A percentile compares a stretch with the other conserved stretches of the same genome.
These are phyloP conservation scores for Leptographium flavum DNA, from an alignment of 2,329 filamentous ascomycete genomes.

Conservation along the genomic window DNA sequence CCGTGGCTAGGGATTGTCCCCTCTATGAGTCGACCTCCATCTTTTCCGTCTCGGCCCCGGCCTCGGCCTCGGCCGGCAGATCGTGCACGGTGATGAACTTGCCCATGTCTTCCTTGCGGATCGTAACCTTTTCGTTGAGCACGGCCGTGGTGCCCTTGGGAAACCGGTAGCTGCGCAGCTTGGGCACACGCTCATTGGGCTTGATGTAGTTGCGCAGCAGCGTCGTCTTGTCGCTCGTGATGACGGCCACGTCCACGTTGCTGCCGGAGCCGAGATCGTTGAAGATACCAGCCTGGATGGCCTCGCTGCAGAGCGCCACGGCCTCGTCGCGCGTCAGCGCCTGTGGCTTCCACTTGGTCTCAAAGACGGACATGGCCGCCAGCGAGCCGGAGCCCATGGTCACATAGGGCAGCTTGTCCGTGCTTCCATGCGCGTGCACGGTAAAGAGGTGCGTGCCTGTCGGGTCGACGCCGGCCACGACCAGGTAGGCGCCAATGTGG, in stretches of 20 bases:
- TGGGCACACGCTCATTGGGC: slow-evolving; percentile 81
- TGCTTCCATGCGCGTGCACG: slow-evolving; percentile 94
- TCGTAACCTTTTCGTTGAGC: slow-evolving; percentile 79
- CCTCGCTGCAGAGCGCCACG: slow-evolving; percentile 68
- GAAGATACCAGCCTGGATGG: slow-evolving; percentile 93
- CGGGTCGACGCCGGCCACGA: slow-evolving; percentile 91
- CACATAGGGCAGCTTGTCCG: slow-evolving; percentile 97
- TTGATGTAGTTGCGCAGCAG: slow-evolving; percentile 84
- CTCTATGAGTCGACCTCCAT: slow-evolving; percentile 53
- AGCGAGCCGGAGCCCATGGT: slow-evolving; percentile 96
- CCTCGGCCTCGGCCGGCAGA: slow-evolving; percentile 39
- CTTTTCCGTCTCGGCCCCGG: slow-evolving; percentile 41
- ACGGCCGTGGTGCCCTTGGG: slow-evolving; percentile 84
- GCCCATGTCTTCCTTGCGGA: slow-evolving; percentile 83
- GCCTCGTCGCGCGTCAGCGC: slow-evolving; percentile 64
- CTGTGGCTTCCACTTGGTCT: slow-evolving; percentile 76
- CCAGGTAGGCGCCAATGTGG: slow-evolving; percentile 93
- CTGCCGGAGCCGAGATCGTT: slow-evolving; percentile 95
- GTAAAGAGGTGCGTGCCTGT: slow-evolving; percentile 94
- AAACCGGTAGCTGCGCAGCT: slow-evolving; percentile 90
- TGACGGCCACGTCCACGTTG: slow-evolving; percentile 94
- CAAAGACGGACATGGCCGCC: slow-evolving; percentile 95
- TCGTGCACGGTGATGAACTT: slow-evolving; percentile 91
- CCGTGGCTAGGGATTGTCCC: too few relatives aligned
- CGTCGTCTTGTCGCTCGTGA: slow-evolving; percentile 89